Conservation (phyloP, 2,329 filamentous ascomycete genomes). For the Cladosporium sphaerospermum region DNA sequence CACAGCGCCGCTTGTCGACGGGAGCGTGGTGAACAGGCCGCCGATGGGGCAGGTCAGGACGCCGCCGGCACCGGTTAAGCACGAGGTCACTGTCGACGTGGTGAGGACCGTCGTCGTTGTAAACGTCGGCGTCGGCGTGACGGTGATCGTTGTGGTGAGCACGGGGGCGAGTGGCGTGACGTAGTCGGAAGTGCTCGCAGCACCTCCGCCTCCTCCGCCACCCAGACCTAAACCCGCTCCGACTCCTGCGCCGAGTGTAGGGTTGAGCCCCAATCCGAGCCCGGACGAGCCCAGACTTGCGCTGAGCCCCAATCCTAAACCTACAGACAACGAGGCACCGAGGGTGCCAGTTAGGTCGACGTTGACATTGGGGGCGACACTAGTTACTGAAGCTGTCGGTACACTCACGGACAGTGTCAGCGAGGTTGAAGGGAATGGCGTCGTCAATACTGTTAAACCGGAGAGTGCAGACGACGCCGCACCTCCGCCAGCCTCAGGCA, state of each 20-base stretch:
- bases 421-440: neutral
- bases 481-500: neutral
- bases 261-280: neutral
- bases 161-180: neutral
- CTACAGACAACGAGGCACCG: neutral
- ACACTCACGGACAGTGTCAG: neutral
- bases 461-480: neutral
- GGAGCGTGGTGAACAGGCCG: constrained; percentile 10
- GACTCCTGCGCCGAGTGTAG: neutral
- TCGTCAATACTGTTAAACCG: neutral
- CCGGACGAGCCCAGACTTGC: constrained; percentile 9
- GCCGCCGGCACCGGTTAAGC: constrained; percentile 14
- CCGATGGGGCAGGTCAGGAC: constrained; percentile 14
- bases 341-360: constrained; percentile 1
- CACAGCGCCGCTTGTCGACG: constrained; percentile 7
- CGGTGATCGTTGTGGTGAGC: constrained; percentile 10
- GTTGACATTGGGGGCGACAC: neutral
- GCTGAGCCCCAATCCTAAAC: neutral
- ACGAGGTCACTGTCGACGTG: constrained; percentile 22
- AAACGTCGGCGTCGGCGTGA: constrained; percentile 13
- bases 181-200: neutral
- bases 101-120: constrained; percentile 20
- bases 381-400: neutral
- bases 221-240: neutral
- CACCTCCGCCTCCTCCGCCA: neutral